These are phyloP conservation scores for Exophiala viscosa DNA, from an alignment of 2,329 filamentous ascomycete species.

Conservation along the genomic window DNA sequence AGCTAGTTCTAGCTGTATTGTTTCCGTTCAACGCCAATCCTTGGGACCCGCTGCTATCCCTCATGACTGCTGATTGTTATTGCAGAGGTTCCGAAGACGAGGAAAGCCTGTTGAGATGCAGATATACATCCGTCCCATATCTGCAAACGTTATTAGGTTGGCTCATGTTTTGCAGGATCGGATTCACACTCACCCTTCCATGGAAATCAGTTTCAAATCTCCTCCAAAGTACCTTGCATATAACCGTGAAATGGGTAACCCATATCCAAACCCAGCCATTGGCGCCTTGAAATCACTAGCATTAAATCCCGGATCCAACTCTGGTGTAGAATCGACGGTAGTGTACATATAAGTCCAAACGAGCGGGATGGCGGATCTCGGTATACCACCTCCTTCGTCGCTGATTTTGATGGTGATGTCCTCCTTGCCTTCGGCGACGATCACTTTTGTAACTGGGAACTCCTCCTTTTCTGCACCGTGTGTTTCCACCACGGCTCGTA, in stretches of 20 bases:
- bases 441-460: conserved; percentile 94
- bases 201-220: conserved; percentile 94
- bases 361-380: conserved; percentile 84
- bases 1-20: not conserved
- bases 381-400: conserved; percentile 94
- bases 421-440: conserved; percentile 95
- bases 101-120: conserved; percentile 92
- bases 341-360: conserved; percentile 99
- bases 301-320: conserved; percentile 93
- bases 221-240: conserved; percentile 98
- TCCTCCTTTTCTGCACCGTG: conserved; percentile 94
- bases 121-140: conserved; percentile 97
- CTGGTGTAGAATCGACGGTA: conserved; percentile 92
- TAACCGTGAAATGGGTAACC: conserved; percentile 84
- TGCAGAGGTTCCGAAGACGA: conserved; percentile 94
- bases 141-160: conserved; percentile 45
- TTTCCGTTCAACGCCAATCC: conserved; percentile 47
- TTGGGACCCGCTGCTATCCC: conserved; percentile 40
- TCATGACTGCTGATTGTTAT: conserved; percentile 79
- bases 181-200: conserved; percentile 77
- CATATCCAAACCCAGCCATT: conserved; percentile 99
- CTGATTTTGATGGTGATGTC: conserved; percentile 99
- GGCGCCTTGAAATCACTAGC: conserved; percentile 99
- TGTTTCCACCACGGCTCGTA: conserved; percentile 92
- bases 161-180: conserved; percentile 24